Evolutionary conservation across 805 yeast species (phyloP).

Genomic region (Candida anglica): DNA sequence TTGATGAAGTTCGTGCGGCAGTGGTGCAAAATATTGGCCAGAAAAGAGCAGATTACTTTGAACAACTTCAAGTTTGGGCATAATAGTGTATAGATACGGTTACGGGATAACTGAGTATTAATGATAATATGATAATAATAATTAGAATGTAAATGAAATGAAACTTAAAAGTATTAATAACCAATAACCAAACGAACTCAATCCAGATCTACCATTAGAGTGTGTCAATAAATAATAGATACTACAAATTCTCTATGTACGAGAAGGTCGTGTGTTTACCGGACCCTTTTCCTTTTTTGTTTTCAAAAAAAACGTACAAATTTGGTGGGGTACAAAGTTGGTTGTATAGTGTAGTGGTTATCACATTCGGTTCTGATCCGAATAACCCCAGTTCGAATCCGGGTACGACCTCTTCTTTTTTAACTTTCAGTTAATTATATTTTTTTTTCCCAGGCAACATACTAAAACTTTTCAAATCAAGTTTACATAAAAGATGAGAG

Average conservation of each 20-base stretch:
- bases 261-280: too few species aligned
- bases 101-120: neutral
- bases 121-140: too few species aligned
- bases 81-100: constrained; percentile 11
- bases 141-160: too few species aligned
- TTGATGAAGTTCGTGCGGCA: constrained; percentile 27
- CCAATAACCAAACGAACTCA: too few species aligned
- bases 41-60: constrained; percentile 61
- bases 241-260: too few species aligned
- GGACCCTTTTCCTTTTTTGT: too few species aligned
- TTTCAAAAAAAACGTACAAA: too few species aligned
- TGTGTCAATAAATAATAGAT: too few species aligned
- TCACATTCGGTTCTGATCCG: constrained; percentile 81
- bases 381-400: constrained; percentile 61
- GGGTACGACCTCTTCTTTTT: constrained; percentile 27
- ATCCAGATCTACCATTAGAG: too few species aligned
- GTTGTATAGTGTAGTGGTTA: constrained; percentile 74
- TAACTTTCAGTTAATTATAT: neutral
- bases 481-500: too few species aligned
- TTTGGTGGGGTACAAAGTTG: constrained; percentile 6
- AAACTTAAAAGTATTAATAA: too few species aligned
- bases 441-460: too few species aligned
- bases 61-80: constrained; percentile 70
- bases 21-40: constrained; percentile 29
- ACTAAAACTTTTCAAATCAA: neutral